Evolutionary conservation across 2,329 filamentous ascomycete species (phyloP).

Genomic region (Chrysoporthe austroafricana): DNA sequence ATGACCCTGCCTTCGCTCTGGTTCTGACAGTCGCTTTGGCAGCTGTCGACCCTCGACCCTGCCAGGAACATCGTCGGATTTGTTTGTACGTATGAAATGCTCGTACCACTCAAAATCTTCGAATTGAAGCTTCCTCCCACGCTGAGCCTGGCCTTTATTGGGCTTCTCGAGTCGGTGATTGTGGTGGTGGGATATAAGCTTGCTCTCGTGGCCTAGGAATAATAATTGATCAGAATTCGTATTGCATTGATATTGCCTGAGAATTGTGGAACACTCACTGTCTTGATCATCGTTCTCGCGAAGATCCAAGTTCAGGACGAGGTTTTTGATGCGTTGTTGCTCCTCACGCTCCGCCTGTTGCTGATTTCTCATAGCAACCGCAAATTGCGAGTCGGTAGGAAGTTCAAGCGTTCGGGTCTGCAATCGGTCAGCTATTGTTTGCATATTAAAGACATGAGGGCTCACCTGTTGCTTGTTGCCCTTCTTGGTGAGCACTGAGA

Average conservation of each 20-base stretch:
- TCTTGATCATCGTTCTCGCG: constrained; percentile 80
- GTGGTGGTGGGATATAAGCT: constrained; percentile 52
- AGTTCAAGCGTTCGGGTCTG: constrained; percentile 91
- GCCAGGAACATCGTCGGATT: constrained; percentile 7
- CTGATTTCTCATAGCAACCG: constrained; percentile 93
- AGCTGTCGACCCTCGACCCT: constrained; percentile 14
- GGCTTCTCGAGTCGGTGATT: constrained; percentile 58
- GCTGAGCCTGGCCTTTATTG: constrained; percentile 71
- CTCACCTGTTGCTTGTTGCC: constrained; percentile 91
- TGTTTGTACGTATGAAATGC: constrained; percentile 9
- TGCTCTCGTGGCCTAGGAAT: constrained; percentile 51
- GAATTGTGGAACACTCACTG: constrained; percentile 58
- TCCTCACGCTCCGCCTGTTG: constrained; percentile 95
- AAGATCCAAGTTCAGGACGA: constrained; percentile 95
- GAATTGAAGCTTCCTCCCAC: constrained; percentile 86
- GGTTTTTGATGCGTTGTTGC: constrained; percentile 96
- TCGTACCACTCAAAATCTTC: constrained; percentile 96
- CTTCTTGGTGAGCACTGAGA: constrained; percentile 92
- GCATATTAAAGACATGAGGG: constrained; percentile 10
- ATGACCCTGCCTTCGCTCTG: constrained; percentile 14
- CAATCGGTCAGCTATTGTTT: constrained; percentile 26
- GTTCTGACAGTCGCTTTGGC: constrained; percentile 16
- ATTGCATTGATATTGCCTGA: background rate
- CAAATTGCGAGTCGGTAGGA: constrained; percentile 89
- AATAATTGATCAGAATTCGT: background rate